phyloP scores from a whole-genome alignment of 495 filamentous ascomycete genomes.

The Penicillium bovifimosum region DNA sequence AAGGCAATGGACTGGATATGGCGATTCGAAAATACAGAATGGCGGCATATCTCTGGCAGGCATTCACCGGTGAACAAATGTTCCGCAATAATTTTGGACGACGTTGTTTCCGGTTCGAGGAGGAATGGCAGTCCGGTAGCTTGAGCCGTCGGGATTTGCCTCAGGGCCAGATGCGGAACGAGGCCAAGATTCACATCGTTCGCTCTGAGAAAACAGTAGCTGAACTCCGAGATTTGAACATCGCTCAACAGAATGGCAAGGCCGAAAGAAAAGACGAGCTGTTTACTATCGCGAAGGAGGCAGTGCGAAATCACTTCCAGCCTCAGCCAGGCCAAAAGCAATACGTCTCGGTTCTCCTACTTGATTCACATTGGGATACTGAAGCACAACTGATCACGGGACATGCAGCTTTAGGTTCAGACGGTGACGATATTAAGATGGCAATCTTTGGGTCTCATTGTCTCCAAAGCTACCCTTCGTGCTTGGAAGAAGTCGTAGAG shows the following conservation, averaged over 20 bases:
- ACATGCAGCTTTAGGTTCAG: constrained; percentile 75
- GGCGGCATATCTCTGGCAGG: constrained; percentile 92
- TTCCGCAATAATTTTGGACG: constrained; percentile 77
- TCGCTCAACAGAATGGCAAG: constrained; percentile 71
- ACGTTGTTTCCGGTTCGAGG: constrained; percentile 81
- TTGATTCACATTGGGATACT: constrained; percentile 86
- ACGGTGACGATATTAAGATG: constrained; percentile 64
- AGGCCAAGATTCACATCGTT: constrained; percentile 82
- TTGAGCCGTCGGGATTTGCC: constrained; percentile 65
- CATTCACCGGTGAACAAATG: constrained; percentile 94
- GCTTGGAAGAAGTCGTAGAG: constrained; percentile 78
- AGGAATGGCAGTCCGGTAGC: constrained; percentile 83
- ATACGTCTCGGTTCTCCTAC: constrained; percentile 75
- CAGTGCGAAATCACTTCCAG: constrained; percentile 69
- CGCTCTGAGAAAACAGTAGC: constrained; percentile 75
- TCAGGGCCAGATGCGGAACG: constrained; percentile 70
- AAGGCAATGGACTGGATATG: constrained; percentile 73
- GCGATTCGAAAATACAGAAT: constrained; percentile 84
- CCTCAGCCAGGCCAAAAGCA: constrained; percentile 68
- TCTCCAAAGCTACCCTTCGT: constrained; percentile 79
- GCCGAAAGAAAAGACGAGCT: constrained; percentile 65
- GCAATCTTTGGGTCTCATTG: constrained; percentile 87
- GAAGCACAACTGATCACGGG: constrained; percentile 61
- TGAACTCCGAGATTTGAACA: constrained; percentile 71
- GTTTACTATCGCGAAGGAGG: constrained; percentile 68